Percentiles rank a stretch among this genome's conserved stretches.
phyloP scores from a whole-genome alignment of 441 rosid genomes.

The Euphorbia celastroides region DNA sequence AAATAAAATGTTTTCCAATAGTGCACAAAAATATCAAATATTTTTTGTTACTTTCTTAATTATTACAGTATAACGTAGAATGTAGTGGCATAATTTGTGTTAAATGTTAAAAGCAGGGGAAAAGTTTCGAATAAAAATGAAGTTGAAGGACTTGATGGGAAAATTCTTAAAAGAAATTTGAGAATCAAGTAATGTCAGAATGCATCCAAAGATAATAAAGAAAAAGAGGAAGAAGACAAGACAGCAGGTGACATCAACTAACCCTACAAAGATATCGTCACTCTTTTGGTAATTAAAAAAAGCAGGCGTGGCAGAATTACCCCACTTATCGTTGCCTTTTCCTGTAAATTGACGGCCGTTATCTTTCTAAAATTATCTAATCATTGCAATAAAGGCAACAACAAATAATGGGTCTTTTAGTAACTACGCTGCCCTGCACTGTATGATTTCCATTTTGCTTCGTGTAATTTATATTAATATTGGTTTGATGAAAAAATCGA shows the following conservation, averaged over 20 bases:
- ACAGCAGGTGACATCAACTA: neutral
- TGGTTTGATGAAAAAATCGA: no score
- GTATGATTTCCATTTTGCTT: no score
- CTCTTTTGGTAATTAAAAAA: neutral
- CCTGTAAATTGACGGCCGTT: neutral
- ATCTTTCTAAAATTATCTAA: neutral
- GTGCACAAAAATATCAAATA: no score
- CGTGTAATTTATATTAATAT: no score
- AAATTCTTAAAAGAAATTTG: neutral
- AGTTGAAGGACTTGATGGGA: neutral
- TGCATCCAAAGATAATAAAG: neutral
- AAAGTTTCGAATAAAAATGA: neutral
- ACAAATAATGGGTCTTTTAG: no score
- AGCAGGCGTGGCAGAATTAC: conserved; percentile 3
- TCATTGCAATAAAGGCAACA: neutral
- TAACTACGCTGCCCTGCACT: no score
- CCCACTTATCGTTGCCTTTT: neutral
- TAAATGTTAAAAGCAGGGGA: neutral
- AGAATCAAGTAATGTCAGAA: neutral
- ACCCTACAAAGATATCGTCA: neutral
- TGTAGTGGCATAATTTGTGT: neutral
- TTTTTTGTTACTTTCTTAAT: no score
- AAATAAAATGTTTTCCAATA: no score
- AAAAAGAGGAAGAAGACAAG: neutral
- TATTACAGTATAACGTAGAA: neutral